phyloP scores from a whole-genome alignment of 495 filamentous ascomycete genomes.

The Hypoxylon lenormandii region DNA sequence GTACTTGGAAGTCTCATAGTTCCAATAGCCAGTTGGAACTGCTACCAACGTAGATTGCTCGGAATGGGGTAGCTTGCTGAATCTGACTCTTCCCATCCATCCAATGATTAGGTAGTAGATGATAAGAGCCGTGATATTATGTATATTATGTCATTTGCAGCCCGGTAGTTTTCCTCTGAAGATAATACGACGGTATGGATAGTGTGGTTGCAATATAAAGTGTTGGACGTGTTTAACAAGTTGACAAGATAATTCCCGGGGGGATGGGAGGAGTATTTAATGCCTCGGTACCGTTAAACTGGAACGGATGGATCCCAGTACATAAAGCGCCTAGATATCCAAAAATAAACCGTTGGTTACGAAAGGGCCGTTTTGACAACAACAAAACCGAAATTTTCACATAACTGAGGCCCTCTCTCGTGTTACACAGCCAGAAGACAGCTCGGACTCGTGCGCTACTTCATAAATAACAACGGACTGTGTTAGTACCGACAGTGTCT shows the following conservation, averaged over 20 bases:
- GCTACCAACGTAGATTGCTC: no score
- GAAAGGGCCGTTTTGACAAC: not conserved
- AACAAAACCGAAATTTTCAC: not conserved
- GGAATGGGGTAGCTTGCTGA: no score
- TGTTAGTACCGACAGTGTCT: slow-evolving; percentile 4
- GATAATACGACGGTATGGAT: slow-evolving; percentile 9
- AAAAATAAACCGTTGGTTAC: slow-evolving; percentile 18
- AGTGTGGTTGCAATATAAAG: slow-evolving; percentile 5
- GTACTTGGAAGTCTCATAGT: slow-evolving; percentile 16
- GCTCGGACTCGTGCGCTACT: not conserved
- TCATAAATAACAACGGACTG: no score
- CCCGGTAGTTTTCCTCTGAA: not conserved
- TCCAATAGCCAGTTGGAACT: not conserved
- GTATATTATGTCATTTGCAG: not conserved
- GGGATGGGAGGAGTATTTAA: slow-evolving; percentile 25
- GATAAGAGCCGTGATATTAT: not conserved
- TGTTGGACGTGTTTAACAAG: not conserved
- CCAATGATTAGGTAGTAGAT: not conserved
- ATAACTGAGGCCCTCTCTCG: not conserved
- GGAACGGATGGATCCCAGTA: slow-evolving; percentile 29
- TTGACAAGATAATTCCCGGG: slow-evolving; percentile 12
- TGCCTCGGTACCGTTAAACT: slow-evolving; percentile 27
- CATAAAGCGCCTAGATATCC: not conserved
- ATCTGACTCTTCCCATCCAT: slow-evolving; percentile 5
- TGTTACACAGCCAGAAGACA: slow-evolving; percentile 13